A percentile compares a stretch with the other conserved stretches of the same genome.
These are phyloP conservation scores for Suillus occidentalis DNA, from an alignment of 768 basidiomycete genomes.

Conservation along the genomic window DNA sequence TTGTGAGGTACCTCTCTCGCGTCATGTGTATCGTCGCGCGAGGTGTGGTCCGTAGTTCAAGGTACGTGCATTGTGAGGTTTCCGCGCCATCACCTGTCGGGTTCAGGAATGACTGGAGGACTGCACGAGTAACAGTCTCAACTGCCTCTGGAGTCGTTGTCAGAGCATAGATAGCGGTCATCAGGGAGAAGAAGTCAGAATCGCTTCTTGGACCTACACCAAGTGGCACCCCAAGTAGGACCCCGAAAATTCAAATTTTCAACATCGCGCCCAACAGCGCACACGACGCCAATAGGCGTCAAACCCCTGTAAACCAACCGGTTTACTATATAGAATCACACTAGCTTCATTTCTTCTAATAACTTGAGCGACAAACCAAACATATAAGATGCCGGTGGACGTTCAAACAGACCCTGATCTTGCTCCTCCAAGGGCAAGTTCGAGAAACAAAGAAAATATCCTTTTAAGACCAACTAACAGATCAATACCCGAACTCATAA, in stretches of 20 bases:
- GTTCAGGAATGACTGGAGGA: conserved; percentile 62
- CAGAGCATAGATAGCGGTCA: conserved; percentile 77
- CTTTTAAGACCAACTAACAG: background rate
- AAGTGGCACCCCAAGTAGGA: background rate
- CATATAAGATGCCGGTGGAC: background rate
- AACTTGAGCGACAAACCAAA: too few species aligned
- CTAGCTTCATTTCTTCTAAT: background rate
- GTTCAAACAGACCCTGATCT: background rate
- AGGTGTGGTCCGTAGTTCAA: too few species aligned
- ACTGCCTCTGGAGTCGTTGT: conserved; percentile 62
- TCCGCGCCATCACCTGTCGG: conserved; percentile 20
- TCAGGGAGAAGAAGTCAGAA: conserved; percentile 70
- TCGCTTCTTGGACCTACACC: background rate
- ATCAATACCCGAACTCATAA: background rate
- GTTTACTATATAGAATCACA: background rate
- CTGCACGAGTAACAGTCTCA: conserved; percentile 56
- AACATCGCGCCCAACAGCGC: background rate
- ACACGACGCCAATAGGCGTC: too few species aligned
- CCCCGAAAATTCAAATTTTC: background rate
- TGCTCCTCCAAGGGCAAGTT: background rate
- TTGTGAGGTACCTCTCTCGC: conserved; percentile 57
- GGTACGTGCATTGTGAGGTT: too few species aligned
- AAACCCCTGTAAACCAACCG: background rate
- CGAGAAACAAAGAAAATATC: background rate
- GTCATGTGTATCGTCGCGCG: conserved; percentile 30